Percentiles rank a stretch among this genome's conserved stretches.
phyloP scores from a whole-genome alignment of 2,329 filamentous ascomycete species.

The Calonectria hongkongensis region DNA sequence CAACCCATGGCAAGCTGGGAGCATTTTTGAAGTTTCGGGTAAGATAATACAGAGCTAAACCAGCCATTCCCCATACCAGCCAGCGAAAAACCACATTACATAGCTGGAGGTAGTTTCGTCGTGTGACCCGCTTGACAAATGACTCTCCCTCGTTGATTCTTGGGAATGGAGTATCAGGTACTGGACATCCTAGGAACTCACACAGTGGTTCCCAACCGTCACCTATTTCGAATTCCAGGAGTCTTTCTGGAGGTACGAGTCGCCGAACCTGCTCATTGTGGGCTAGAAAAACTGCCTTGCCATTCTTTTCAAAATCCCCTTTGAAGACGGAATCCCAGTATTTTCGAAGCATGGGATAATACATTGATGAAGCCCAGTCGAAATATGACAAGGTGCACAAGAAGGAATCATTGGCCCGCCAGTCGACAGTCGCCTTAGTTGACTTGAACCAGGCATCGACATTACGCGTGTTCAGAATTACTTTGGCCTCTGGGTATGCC shows the following conservation, averaged over 20 bases:
- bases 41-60: neutral
- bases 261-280: neutral
- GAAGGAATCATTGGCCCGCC: constrained; percentile 2
- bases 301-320: neutral
- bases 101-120: neutral
- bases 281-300: neutral
- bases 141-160: neutral
- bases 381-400: neutral
- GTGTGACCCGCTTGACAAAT: neutral
- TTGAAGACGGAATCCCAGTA: neutral
- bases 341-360: neutral
- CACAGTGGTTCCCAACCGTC: constrained; percentile 1
- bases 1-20: neutral
- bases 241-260: neutral
- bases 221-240: neutral
- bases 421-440: neutral
- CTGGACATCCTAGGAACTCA: neutral
- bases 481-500: neutral
- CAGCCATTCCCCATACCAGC: neutral
- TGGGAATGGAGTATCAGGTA: neutral
- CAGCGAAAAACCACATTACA: neutral
- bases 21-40: neutral
- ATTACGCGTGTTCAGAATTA: neutral
- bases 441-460: neutral
- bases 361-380: neutral